Percentiles rank a stretch among this genome's conserved stretches.
These are phyloP conservation scores for Chlorociboria aeruginascens DNA, from an alignment of 495 filamentous ascomycete species.

Conservation along the genomic window DNA sequence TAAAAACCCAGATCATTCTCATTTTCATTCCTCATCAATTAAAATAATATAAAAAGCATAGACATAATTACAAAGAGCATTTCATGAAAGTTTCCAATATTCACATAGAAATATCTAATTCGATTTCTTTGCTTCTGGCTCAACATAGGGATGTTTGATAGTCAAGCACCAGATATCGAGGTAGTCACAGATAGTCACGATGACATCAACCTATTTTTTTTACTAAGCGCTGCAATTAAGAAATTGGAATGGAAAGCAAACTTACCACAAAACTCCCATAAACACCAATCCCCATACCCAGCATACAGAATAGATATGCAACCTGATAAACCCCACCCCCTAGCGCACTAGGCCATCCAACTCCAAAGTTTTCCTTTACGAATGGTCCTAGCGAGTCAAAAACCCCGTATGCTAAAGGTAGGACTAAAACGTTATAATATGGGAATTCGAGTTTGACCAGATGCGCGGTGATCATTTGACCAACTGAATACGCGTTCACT, in stretches of 20 bases:
- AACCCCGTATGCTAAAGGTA: conserved; percentile 57
- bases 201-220: conserved; percentile 57
- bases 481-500: conserved; percentile 87
- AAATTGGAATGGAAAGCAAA: not conserved
- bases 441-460: conserved; percentile 76
- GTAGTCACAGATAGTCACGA: conserved; percentile 94
- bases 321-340: conserved; percentile 68
- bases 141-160: conserved; percentile 68
- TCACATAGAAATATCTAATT: not conserved
- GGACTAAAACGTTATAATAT: conserved; percentile 68
- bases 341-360: conserved; percentile 72
- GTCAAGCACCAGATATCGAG: conserved; percentile 96
- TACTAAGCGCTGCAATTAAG: not conserved
- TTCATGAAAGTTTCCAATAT: no score
- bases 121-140: conserved; percentile 20
- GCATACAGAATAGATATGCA: conserved; percentile 70
- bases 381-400: conserved; percentile 65
- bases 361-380: conserved; percentile 41
- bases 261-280: conserved; percentile 90
- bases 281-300: conserved; percentile 70
- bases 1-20: no score
- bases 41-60: no score
- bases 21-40: no score
- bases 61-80: no score
- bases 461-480: conserved; percentile 89